A percentile compares a stretch with the other conserved stretches of the same genome.
These are phyloP conservation scores for Leishmania aethiopica DNA, from an alignment of 208 protist genomes.

Conservation along the genomic window DNA sequence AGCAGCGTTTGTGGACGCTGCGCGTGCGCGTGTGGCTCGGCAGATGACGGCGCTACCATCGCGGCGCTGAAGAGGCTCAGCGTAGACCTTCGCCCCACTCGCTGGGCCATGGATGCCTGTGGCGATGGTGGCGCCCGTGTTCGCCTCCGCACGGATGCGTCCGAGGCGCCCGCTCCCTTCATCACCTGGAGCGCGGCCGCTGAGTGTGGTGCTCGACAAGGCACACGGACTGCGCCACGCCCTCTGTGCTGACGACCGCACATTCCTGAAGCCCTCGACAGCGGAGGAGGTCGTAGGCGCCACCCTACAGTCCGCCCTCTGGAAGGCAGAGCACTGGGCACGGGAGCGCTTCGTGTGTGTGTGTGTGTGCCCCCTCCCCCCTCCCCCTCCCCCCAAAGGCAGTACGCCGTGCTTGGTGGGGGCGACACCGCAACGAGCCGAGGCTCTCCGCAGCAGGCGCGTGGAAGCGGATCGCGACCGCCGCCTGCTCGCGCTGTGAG, in stretches of 20 bases:
- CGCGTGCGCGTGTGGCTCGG: neutral
- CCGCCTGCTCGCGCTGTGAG: neutral
- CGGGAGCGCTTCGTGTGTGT: neutral
- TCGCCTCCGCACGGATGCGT: neutral
- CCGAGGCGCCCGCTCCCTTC: neutral
- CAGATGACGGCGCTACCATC: neutral
- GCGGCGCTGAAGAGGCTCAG: neutral
- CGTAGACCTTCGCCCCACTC: neutral
- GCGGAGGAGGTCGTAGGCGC: too few species aligned
- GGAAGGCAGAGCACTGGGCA: neutral
- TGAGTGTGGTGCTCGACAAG: neutral
- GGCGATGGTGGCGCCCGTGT: neutral
- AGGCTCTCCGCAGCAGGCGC: neutral
- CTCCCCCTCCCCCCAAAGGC: neutral
- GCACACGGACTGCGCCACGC: neutral
- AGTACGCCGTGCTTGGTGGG: neutral
- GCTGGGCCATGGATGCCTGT: neutral
- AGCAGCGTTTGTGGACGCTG: neutral
- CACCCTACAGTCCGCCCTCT: neutral
- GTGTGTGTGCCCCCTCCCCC: neutral
- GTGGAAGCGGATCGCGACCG: neutral
- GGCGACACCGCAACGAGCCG: neutral
- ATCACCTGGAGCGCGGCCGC: neutral
- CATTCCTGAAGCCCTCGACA: too few species aligned
- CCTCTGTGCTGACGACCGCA: neutral